Evolutionary conservation across 768 basidiomycete species (phyloP).

Genomic region (Lactarius hengduanensis): DNA sequence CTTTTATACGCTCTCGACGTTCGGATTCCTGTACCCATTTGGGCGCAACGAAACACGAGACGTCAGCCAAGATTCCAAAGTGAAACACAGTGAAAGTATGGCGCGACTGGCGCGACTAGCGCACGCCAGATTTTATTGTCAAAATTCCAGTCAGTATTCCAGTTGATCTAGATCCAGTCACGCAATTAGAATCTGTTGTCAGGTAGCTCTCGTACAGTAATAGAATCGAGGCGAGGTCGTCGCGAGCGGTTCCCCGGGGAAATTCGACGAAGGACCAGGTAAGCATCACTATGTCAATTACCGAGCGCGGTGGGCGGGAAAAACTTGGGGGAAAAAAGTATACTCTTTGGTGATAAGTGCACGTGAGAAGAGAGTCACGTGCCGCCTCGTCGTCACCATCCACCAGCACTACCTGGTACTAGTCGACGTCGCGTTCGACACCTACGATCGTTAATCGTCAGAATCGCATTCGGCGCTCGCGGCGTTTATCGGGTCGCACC

Average conservation of each 20-base stretch:
- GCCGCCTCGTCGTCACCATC: background rate
- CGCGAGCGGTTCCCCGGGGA: too few relatives aligned
- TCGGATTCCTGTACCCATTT: conserved; percentile 11
- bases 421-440: background rate
- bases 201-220: too few relatives aligned
- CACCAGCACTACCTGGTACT: background rate
- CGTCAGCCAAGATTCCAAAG: background rate
- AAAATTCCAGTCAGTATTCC: background rate
- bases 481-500: too few relatives aligned
- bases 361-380: too few relatives aligned
- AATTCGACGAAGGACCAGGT: too few relatives aligned
- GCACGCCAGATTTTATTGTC: background rate
- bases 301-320: too few relatives aligned
- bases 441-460: background rate
- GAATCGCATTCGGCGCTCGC: too few relatives aligned
- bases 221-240: too few relatives aligned
- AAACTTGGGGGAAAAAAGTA: too few relatives aligned
- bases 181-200: too few relatives aligned
- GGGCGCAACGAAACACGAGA: background rate
- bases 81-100: background rate
- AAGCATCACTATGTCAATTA: too few relatives aligned
- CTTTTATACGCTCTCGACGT: conserved; percentile 9
- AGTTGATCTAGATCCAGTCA: background rate
- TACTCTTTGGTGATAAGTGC: too few relatives aligned
- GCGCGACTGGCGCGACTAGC: background rate